Base-by-base conservation (phyloP, 768 basidiomycete genomes). In the Tylopilus plumbeoviolaceoides region DNA sequence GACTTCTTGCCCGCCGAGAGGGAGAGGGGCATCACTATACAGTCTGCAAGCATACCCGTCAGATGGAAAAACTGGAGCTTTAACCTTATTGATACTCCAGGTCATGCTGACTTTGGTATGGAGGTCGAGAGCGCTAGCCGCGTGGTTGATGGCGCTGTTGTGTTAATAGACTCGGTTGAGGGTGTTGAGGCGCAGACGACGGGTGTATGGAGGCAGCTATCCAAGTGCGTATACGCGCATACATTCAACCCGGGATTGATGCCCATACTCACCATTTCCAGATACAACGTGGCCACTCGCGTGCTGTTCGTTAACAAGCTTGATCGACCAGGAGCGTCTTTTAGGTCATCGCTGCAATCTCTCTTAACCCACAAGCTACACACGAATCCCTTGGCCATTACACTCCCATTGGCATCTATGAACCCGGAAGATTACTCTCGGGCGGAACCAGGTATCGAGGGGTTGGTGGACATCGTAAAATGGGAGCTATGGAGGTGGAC, bases 61-160 rank as follows among this genome's bases (percentile, higher is more conserved):
- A 78, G 80, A 63, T 92, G 91, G 91, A 86, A 85, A 65, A 69
- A 84, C 49, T 90, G 88, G 87, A 83, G 79, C 1, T 87, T 89
- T 70, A 95, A 93, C 64, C 79, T 95, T 42, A 84, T 94, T 43
- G 92, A 95, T 62, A 94, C 91, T 4, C 91, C 91, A 15, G 91
- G 91, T 33, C 91, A 95, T 70, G 92, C 90, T 5, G 91, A 95
- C 67, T 95, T 95, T 70, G 91, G 91, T n/a, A 93, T 94, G 91
- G 91, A 95, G 63, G 92, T 95, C 25, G 92, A 94, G 70, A 89
- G 91, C 62, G 92, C 92, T 8, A 93, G 91, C 63, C 83, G 91
- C 27, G 87, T 95, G 15, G 82, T 93, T 5, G 91, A 95, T 57
- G 92, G 91, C 51, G 91, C 91, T 15, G 84, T 95, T 27, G 88